phyloP scores from a whole-genome alignment of 768 basidiomycete species.

The Termitomyces sp. region DNA sequence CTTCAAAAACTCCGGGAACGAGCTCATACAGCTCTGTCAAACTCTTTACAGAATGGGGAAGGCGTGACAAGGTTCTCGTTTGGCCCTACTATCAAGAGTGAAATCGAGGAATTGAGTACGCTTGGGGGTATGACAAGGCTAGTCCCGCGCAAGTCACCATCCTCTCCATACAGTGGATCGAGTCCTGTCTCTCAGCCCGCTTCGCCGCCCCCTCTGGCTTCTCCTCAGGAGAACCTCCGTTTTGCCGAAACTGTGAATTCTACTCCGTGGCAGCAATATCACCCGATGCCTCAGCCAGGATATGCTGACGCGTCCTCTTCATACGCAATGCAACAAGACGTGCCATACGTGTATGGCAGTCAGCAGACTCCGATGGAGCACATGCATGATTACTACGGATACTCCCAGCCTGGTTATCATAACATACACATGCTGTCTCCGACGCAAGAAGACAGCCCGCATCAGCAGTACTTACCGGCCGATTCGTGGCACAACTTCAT shows the following conservation, averaged over 20 bases:
- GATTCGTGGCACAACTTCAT: constrained; percentile 47
- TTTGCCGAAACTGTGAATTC: constrained; percentile 14
- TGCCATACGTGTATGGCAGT: constrained; percentile 12
- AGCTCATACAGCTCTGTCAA: constrained; percentile 39
- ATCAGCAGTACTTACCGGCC: constrained; percentile 28
- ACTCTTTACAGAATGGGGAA: constrained; percentile 17
- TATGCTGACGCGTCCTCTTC: constrained; percentile 17
- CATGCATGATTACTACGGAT: constrained; percentile 28
- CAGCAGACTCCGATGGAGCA: constrained; percentile 23
- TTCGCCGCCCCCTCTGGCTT: constrained; percentile 34
- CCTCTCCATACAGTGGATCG: constrained; percentile 37
- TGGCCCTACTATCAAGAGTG: constrained; percentile 46
- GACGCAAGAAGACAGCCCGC: constrained; percentile 24
- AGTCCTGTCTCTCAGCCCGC: constrained; percentile 41
- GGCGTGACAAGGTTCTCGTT: constrained; percentile 27
- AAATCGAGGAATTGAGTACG: constrained; percentile 55
- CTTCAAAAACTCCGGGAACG: constrained; percentile 51
- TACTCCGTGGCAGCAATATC: constrained; percentile 27
- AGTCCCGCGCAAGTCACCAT: constrained; percentile 47
- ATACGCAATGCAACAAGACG: constrained; percentile 16
- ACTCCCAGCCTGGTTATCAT: constrained; percentile 18
- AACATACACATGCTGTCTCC: constrained; percentile 21
- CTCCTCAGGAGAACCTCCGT: constrained; percentile 15
- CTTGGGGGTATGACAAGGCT: constrained; percentile 63
- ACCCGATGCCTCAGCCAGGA: constrained; percentile 28